Evolutionary conservation across 768 basidiomycete species (phyloP).

Genomic region (Rubroboletus satanas): DNA sequence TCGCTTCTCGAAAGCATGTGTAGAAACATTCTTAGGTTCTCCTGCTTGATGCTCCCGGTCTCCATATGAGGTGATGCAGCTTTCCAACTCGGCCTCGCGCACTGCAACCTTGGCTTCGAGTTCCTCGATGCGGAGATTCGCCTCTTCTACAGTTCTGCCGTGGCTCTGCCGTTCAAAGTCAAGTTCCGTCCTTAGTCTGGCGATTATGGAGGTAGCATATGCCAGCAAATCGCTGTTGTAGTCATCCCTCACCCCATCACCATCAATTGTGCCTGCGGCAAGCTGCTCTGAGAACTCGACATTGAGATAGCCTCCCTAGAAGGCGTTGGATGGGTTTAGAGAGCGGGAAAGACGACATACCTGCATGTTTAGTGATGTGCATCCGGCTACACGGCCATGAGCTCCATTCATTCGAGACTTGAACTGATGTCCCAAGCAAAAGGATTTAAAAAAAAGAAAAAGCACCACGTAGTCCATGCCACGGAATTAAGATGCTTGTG

Average conservation of each 20-base stretch:
- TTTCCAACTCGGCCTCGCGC: constrained; percentile 54
- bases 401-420: constrained; percentile 42
- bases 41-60: background rate
- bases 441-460: too few species aligned
- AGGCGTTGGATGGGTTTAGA: constrained; percentile 12
- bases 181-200: constrained; percentile 40
- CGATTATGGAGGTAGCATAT: constrained; percentile 45
- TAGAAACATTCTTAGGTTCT: background rate
- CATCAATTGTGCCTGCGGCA: background rate
- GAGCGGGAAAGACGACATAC: constrained; percentile 32
- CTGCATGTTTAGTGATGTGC: constrained; percentile 37
- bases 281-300: constrained; percentile 20
- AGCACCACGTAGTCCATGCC: background rate
- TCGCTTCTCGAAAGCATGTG: background rate
- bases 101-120: constrained; percentile 54
- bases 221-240: constrained; percentile 31
- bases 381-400: constrained; percentile 47
- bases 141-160: constrained; percentile 34
- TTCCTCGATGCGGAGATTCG: constrained; percentile 39
- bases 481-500: background rate
- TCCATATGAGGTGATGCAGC: constrained; percentile 20
- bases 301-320: constrained; percentile 21
- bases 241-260: background rate
- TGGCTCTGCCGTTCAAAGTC: constrained; percentile 45
- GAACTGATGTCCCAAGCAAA: constrained; percentile 33